Percentiles rank a stretch among this genome's conserved stretches.
Evolutionary conservation across 2,329 filamentous ascomycete species (phyloP).

Genomic region (Talaromyces sp.): DNA sequence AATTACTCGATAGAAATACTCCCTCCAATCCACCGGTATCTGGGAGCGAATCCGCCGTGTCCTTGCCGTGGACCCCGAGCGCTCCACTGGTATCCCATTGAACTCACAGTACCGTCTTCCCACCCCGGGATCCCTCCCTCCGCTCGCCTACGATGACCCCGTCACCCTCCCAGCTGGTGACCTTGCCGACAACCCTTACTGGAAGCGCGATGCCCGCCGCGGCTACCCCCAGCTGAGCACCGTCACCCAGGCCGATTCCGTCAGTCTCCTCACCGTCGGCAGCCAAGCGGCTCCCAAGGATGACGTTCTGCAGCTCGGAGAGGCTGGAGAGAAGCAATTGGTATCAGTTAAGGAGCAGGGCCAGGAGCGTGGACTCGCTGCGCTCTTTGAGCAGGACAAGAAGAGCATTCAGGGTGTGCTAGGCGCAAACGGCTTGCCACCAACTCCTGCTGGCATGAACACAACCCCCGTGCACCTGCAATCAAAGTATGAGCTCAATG

Average conservation of each 20-base stretch:
- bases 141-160: constrained; percentile 74
- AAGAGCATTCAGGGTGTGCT: constrained; percentile 62
- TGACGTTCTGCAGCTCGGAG: constrained; percentile 72
- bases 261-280: constrained; percentile 81
- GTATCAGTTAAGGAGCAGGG: constrained; percentile 76
- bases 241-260: constrained; percentile 81
- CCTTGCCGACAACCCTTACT: constrained; percentile 91
- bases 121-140: constrained; percentile 72
- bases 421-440: constrained; percentile 78
- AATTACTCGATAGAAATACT: constrained; percentile 76
- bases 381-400: constrained; percentile 70
- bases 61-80: constrained; percentile 80
- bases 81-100: constrained; percentile 87
- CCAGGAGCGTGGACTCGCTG: constrained; percentile 69
- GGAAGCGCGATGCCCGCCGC: constrained; percentile 88
- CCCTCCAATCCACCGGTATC: constrained; percentile 82
- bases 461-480: constrained; percentile 34
- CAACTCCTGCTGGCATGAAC: constrained; percentile 75
- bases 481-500: constrained; percentile 66
- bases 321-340: constrained; percentile 72
- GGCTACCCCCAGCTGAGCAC: constrained; percentile 79
- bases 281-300: constrained; percentile 79
- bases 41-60: constrained; percentile 81
- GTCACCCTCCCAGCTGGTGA: constrained; percentile 83
- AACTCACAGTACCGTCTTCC: constrained; percentile 93